A percentile compares a stretch with the other conserved stretches of the same genome.
Conservation (phyloP, 129 eudicot species). For the Lonicera japonica region DNA sequence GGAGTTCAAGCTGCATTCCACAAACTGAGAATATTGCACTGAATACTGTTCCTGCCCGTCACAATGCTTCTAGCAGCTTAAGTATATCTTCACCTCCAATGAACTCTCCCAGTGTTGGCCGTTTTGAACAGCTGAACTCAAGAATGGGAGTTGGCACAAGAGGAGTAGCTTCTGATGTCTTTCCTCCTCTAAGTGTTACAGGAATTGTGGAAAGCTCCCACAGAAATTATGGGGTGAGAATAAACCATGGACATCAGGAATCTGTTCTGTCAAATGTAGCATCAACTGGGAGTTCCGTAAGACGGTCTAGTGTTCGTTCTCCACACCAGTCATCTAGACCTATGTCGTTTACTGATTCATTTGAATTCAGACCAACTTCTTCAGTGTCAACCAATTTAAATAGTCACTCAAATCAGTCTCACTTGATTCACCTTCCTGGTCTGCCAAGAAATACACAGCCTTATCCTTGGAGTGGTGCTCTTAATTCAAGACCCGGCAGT, state of each 20-base stretch:
- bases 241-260: conserved; percentile 18
- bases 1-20: conserved; percentile 34
- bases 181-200: conserved; percentile 27
- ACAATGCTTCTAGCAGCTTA: conserved; percentile 40
- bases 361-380: conserved; percentile 35
- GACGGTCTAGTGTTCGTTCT: conserved; percentile 26
- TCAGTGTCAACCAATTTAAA: conserved; percentile 21
- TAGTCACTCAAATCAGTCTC: conserved; percentile 30
- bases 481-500: conserved; percentile 34
- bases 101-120: conserved; percentile 23
- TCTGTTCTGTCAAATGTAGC: conserved; percentile 14
- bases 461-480: conserved; percentile 39
- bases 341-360: conserved; percentile 30
- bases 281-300: conserved; percentile 20
- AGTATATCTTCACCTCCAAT: conserved; percentile 35
- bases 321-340: conserved; percentile 30
- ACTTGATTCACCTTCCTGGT: conserved; percentile 25
- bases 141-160: conserved; percentile 31
- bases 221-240: conserved; percentile 29
- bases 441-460: conserved; percentile 34
- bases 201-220: conserved; percentile 35
- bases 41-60: conserved; percentile 12
- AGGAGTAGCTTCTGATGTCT: conserved; percentile 16
- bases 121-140: conserved; percentile 33
- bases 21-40: conserved; percentile 20